Percentiles rank a stretch among this genome's conserved stretches.
These are phyloP conservation scores for Colletotrichum cereale DNA, from an alignment of 2,329 filamentous ascomycete species.

Conservation along the genomic window DNA sequence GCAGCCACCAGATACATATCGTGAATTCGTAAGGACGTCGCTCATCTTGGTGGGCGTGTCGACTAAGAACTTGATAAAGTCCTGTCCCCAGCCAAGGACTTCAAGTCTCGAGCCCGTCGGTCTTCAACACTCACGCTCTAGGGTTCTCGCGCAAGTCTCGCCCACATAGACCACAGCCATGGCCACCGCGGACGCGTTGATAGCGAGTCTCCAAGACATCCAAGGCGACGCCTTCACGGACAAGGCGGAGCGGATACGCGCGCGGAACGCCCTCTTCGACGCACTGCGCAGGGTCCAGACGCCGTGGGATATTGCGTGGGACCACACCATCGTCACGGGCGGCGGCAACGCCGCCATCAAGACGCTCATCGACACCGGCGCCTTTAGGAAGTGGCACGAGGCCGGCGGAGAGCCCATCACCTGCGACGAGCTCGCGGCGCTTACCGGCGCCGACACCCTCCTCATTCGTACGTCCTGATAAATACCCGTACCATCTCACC, in stretches of 20 bases:
- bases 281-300: slow-evolving; percentile 50
- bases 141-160: not conserved
- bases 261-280: slow-evolving; percentile 49
- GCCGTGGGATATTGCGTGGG: slow-evolving; percentile 55
- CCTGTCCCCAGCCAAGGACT: not conserved
- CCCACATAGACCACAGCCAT: slow-evolving; percentile 28
- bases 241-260: slow-evolving; percentile 50
- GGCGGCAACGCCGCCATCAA: slow-evolving; percentile 52
- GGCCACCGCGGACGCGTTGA: slow-evolving; percentile 45
- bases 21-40: not conserved
- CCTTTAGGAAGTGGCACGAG: slow-evolving; percentile 53
- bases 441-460: slow-evolving; percentile 49
- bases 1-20: not conserved
- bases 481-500: not conserved
- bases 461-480: slow-evolving; percentile 47
- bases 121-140: not conserved
- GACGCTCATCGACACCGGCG: slow-evolving; percentile 53
- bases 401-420: slow-evolving; percentile 47
- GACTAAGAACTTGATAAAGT: not conserved
- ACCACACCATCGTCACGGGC: slow-evolving; percentile 51
- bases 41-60: not conserved
- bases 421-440: slow-evolving; percentile 48
- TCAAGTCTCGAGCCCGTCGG: not conserved
- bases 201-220: slow-evolving; percentile 45
- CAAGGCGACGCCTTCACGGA: slow-evolving; percentile 47